A percentile compares a stretch with the other conserved stretches of the same genome.
Conservation (phyloP, 805 yeast species). For the Novakomyces olei region DNA sequence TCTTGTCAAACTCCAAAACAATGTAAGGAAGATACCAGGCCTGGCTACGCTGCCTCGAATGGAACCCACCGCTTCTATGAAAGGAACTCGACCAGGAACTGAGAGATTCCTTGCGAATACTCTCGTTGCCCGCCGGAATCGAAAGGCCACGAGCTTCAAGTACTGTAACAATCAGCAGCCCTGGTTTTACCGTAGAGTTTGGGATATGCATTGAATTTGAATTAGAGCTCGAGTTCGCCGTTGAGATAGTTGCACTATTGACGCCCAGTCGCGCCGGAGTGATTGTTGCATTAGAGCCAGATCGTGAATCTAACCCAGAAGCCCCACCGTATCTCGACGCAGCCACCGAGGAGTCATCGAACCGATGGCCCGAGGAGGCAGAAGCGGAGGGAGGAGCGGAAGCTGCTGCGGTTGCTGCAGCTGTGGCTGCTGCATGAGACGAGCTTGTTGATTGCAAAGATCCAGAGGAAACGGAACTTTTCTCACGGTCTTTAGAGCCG, state of each 20-base stretch:
- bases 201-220: constrained; percentile 6
- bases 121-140: constrained; percentile 26
- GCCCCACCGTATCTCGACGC: constrained; percentile 1
- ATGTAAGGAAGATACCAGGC: constrained; percentile 47
- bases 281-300: neutral
- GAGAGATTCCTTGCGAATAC: neutral
- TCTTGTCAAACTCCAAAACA: constrained; percentile 86
- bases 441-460: too few relatives aligned
- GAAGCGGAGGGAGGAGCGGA: neutral
- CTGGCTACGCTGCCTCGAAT: constrained; percentile 1
- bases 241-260: constrained; percentile 3
- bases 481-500: too few relatives aligned
- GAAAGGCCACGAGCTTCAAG: constrained; percentile 45
- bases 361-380: neutral
- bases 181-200: constrained; percentile 26
- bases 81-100: neutral
- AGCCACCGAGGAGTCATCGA: neutral
- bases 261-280: neutral
- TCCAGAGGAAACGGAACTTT: too few relatives aligned
- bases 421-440: constrained; percentile 1
- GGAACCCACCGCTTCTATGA: neutral
- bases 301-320: constrained; percentile 2
- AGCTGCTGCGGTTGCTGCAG: neutral
- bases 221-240: constrained; percentile 5
- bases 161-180: constrained; percentile 54